Percentiles rank a stretch among this genome's conserved stretches.
phyloP scores from a whole-genome alignment of 768 basidiomycete species.

The Pisolithus sp. region DNA sequence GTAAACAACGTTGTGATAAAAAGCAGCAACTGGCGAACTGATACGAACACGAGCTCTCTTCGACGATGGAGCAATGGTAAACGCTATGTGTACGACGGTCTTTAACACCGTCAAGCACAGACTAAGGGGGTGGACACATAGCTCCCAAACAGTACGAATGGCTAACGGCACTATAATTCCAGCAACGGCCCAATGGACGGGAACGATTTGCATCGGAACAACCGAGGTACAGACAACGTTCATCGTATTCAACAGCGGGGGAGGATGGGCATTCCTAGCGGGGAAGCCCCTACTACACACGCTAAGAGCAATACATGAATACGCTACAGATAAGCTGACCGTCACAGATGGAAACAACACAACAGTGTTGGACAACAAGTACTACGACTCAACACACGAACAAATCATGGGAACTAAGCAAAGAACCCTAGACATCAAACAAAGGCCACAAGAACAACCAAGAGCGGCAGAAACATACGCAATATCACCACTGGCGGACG shows the following conservation, averaged over 20 bases:
- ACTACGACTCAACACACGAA: neutral
- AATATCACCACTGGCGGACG: neutral
- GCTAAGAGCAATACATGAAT: slow-evolving; percentile 23
- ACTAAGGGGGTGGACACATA: no score
- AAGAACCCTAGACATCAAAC: neutral
- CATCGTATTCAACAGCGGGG: slow-evolving; percentile 8
- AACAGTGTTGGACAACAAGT: neutral
- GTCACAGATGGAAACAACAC: neutral
- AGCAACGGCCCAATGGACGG: no score
- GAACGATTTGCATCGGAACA: no score
- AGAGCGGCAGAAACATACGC: neutral
- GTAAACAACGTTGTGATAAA: no score
- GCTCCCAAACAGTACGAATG: no score
- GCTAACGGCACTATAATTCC: no score
- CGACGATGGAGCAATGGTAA: no score
- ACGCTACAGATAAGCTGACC: slow-evolving; percentile 6
- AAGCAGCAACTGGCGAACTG: no score
- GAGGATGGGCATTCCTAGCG: neutral
- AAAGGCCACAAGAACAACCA: neutral
- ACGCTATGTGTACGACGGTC: no score
- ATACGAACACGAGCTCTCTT: no score
- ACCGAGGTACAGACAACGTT: no score
- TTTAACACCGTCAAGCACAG: no score
- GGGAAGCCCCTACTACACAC: slow-evolving; percentile 22
- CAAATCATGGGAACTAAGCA: neutral